These are phyloP conservation scores for Rhodomyrtus tomentosa DNA, from an alignment of 345 rosid genomes.

Conservation along the genomic window DNA sequence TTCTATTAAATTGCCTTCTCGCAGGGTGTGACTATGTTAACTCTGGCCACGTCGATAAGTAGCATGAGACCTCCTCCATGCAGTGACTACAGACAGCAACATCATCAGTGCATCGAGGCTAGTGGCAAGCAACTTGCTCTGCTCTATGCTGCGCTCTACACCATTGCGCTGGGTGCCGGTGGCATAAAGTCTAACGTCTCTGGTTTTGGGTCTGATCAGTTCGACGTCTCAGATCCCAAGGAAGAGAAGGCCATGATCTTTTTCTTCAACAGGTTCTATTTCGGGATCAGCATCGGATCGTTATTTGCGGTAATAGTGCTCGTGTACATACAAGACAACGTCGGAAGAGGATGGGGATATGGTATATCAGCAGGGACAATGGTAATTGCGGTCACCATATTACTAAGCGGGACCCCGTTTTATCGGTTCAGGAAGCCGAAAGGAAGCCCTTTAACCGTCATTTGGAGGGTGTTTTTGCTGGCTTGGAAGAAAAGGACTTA, in stretches of 20 bases:
- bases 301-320: slow-evolving; percentile 64
- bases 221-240: slow-evolving; percentile 58
- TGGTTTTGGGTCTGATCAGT: slow-evolving; percentile 89
- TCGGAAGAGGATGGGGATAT: slow-evolving; percentile 93
- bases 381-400: slow-evolving; percentile 45
- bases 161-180: slow-evolving; percentile 73
- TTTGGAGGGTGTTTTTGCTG: slow-evolving; percentile 64
- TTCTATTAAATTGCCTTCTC: neutral
- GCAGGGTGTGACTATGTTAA: slow-evolving; percentile 60
- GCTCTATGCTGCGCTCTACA: slow-evolving; percentile 73
- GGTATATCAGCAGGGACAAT: slow-evolving; percentile 81
- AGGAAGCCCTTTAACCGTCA: slow-evolving; percentile 80
- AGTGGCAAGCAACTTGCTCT: slow-evolving; percentile 52
- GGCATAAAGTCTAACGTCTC: slow-evolving; percentile 94
- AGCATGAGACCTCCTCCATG: slow-evolving; percentile 81
- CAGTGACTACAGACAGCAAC: slow-evolving; percentile 35
- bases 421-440: slow-evolving; percentile 69
- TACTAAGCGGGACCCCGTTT: slow-evolving; percentile 45
- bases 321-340: slow-evolving; percentile 77
- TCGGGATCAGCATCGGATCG: slow-evolving; percentile 68
- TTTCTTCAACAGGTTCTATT: slow-evolving; percentile 71
- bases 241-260: slow-evolving; percentile 72
- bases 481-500: slow-evolving; percentile 65
- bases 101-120: slow-evolving; percentile 61
- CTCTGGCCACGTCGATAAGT: slow-evolving; percentile 55